A percentile compares a stretch with the other conserved stretches of the same genome.
Evolutionary conservation across 257 asterid species (phyloP).

Genomic region (Cinchona pubescens): DNA sequence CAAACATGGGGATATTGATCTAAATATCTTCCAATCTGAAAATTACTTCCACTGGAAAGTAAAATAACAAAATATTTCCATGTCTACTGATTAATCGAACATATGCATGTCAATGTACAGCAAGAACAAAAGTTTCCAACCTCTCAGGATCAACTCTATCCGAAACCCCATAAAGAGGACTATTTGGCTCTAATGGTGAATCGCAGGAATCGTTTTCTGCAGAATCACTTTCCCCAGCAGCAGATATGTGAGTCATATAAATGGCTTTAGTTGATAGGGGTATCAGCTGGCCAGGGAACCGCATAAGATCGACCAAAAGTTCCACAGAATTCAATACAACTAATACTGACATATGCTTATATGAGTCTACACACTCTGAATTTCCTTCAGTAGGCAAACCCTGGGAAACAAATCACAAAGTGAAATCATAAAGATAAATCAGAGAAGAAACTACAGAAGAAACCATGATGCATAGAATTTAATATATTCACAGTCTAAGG

Average conservation of each 20-base stretch:
- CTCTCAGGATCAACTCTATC: conserved; percentile 78
- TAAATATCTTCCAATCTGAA: background rate
- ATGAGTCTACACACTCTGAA: conserved; percentile 78
- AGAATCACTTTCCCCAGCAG: conserved; percentile 98
- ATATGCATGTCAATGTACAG: conserved; percentile 2
- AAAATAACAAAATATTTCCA: background rate
- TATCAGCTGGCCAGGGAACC: conserved; percentile 89
- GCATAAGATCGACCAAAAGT: conserved; percentile 74
- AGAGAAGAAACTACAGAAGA: conserved; percentile 12
- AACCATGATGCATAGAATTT: background rate
- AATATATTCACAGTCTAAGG: background rate
- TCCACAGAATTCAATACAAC: conserved; percentile 78
- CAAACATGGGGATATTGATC: conserved; percentile 15
- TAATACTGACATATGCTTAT: conserved; percentile 87
- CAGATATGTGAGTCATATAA: conserved; percentile 80
- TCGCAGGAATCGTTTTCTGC: conserved; percentile 99
- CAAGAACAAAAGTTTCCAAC: conserved; percentile 31
- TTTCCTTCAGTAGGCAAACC: conserved; percentile 92
- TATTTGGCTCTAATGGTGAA: conserved; percentile 97
- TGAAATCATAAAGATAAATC: conserved; percentile 19
- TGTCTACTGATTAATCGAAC: background rate
- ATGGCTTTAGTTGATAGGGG: conserved; percentile 80
- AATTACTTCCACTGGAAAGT: background rate
- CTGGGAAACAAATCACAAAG: conserved; percentile 35
- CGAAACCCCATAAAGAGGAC: conserved; percentile 86